Evolutionary conservation across 371 early-diverging fungal genomes (phyloP).

Genomic region (Dinochytrium kinnereticum): DNA sequence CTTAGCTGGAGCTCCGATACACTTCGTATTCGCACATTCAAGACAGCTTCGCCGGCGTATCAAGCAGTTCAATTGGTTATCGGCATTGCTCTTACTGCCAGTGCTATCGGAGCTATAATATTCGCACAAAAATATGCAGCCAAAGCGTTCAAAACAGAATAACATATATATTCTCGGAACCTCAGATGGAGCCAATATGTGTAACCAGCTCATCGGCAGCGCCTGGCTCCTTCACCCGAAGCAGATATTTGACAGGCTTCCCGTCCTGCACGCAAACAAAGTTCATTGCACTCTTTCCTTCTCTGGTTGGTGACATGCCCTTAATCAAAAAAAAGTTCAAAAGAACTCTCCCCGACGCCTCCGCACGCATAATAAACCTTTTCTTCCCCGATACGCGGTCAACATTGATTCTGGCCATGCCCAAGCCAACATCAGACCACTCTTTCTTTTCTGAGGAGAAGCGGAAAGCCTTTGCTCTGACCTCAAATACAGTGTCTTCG

Average conservation of each 20-base stretch:
- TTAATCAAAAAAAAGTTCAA: conserved; percentile 36
- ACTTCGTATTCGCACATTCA: conserved; percentile 63
- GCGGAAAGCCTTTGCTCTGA: conserved; percentile 27
- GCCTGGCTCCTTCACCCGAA: conserved; percentile 22
- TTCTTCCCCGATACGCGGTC: conserved; percentile 31
- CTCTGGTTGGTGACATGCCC: conserved; percentile 36
- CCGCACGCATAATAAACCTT: conserved; percentile 46
- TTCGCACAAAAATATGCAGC: background rate
- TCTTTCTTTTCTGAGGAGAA: conserved; percentile 22
- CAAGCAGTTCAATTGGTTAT: conserved; percentile 67
- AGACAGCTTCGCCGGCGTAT: conserved; percentile 57
- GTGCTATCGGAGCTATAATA: background rate
- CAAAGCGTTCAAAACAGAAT: background rate
- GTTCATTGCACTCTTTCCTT: conserved; percentile 14
- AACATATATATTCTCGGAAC: background rate
- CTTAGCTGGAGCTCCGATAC: conserved; percentile 56
- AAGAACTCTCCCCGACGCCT: conserved; percentile 46
- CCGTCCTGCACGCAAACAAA: conserved; percentile 12
- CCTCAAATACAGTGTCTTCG: conserved; percentile 36
- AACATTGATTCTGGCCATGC: conserved; percentile 38
- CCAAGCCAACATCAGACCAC: conserved; percentile 46
- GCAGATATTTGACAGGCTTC: conserved; percentile 3
- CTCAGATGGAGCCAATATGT: background rate
- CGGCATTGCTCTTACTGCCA: conserved; percentile 55
- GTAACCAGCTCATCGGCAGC: background rate